A percentile compares a stretch with the other conserved stretches of the same genome.
Evolutionary conservation across 495 filamentous ascomycete genomes (phyloP).

Genomic region (Aspergillus bridgeri): DNA sequence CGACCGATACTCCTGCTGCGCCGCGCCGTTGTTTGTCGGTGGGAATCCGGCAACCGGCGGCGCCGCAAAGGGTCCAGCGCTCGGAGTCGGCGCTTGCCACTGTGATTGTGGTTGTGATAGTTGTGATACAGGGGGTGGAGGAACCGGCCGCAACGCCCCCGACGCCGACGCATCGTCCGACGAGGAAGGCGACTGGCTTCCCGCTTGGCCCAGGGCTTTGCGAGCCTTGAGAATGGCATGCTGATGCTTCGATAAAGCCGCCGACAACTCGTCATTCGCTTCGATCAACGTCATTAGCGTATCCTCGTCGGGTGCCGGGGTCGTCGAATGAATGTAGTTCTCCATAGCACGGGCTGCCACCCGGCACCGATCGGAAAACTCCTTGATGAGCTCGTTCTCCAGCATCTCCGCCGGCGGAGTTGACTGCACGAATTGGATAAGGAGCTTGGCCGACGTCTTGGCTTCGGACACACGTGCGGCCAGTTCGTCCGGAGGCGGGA

Average conservation of each 20-base stretch:
- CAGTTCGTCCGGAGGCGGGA: conserved; percentile 79
- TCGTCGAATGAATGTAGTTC: conserved; percentile 72
- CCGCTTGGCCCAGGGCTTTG: conserved; percentile 26
- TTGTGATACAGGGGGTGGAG: conserved; percentile 16
- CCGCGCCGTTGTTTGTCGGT: conserved; percentile 8
- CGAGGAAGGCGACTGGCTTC: conserved; percentile 19
- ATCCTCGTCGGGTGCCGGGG: conserved; percentile 83
- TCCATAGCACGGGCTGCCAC: conserved; percentile 75
- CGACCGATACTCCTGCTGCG: conserved; percentile 39
- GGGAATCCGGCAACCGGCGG: conserved; percentile 8
- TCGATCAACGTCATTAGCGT: conserved; percentile 91
- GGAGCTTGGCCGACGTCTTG: conserved; percentile 80
- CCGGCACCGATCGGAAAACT: conserved; percentile 87
- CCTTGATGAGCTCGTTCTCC: conserved; percentile 79
- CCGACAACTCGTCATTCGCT: conserved; percentile 83
- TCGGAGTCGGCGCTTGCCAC: conserved; percentile 8
- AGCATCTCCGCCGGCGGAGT: conserved; percentile 75
- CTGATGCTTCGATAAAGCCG: conserved; percentile 75
- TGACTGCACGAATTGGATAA: conserved; percentile 81
- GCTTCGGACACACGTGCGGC: conserved; percentile 84
- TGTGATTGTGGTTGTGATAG: no score
- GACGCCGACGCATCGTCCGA: conserved; percentile 16
- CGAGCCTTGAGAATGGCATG: conserved; percentile 74
- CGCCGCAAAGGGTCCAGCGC: conserved; percentile 9
- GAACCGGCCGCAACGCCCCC: conserved; percentile 11